These are phyloP conservation scores for Microthyrium microscopicum DNA, from an alignment of 2,329 filamentous ascomycete species.

Conservation along the genomic window DNA sequence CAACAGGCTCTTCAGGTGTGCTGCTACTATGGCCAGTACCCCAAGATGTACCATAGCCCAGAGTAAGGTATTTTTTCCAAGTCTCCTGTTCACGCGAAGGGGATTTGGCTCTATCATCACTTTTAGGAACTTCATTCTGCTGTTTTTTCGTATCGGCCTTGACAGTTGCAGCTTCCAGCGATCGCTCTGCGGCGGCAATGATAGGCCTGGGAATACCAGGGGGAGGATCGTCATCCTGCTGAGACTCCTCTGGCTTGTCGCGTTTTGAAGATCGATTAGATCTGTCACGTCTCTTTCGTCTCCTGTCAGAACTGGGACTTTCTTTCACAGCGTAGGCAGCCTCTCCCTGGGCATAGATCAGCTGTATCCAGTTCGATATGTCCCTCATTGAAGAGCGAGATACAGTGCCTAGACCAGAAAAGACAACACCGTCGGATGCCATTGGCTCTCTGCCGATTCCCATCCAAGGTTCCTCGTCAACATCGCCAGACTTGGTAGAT, in stretches of 20 bases:
- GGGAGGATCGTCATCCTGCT: conserved; percentile 9
- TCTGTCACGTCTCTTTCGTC: conserved; percentile 19
- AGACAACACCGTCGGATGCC: conserved; percentile 69
- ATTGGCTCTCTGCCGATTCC: conserved; percentile 51
- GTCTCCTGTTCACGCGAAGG: conserved; percentile 28
- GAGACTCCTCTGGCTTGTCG: not conserved
- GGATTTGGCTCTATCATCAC: conserved; percentile 15
- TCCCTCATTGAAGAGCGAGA: conserved; percentile 54
- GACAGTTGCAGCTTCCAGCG: conserved; percentile 25
- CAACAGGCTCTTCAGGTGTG: conserved; percentile 10
- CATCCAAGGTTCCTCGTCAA: conserved; percentile 43
- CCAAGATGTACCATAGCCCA: conserved; percentile 29
- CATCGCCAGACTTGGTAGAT: not conserved
- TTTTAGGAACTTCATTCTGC: too few relatives aligned
- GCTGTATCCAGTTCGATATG: conserved; percentile 74
- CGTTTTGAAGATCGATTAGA: not conserved
- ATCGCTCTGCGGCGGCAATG: conserved; percentile 25
- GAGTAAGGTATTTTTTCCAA: conserved; percentile 33
- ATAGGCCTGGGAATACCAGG: conserved; percentile 31
- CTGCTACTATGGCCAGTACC: conserved; percentile 11
- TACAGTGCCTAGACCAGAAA: conserved; percentile 62
- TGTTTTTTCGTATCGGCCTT: conserved; percentile 16
- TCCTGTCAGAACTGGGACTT: conserved; percentile 52
- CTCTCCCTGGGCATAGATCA: conserved; percentile 69
- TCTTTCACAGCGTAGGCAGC: conserved; percentile 73